Percentiles rank a stretch among this genome's conserved stretches.
Conservation (phyloP, 225 moss, liverwort and hornwort species). For the Bryum argenteum region DNA sequence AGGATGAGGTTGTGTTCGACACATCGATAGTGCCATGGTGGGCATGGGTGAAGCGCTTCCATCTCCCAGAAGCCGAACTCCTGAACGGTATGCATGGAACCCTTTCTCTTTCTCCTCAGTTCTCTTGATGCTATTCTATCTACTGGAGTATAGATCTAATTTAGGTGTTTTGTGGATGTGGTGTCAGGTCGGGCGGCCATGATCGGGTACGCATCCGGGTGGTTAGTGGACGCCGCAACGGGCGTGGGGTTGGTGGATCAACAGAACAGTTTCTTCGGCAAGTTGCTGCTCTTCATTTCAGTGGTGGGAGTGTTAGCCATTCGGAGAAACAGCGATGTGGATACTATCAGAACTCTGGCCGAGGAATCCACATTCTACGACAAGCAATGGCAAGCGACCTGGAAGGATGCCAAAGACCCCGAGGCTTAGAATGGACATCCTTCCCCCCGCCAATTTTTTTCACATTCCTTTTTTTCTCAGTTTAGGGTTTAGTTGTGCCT, state of each 20-base stretch:
- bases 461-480: slow-evolving; percentile 45
- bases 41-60: slow-evolving; percentile 99
- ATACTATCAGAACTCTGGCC: slow-evolving; percentile 67
- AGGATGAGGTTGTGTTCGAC: slow-evolving; percentile 81
- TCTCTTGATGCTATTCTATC: too few species aligned
- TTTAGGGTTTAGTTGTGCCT: slow-evolving; percentile 33
- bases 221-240: slow-evolving; percentile 82
- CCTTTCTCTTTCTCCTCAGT: background rate
- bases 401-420: slow-evolving; percentile 68
- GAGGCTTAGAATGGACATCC: slow-evolving; percentile 20
- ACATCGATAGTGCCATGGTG: slow-evolving; percentile 94
- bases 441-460: slow-evolving; percentile 39
- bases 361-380: slow-evolving; percentile 96
- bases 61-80: slow-evolving; percentile 93
- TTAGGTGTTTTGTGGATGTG: background rate
- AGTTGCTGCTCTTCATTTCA: slow-evolving; percentile 77
- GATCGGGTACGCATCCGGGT: slow-evolving; percentile 82
- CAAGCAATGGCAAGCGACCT: slow-evolving; percentile 97
- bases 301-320: slow-evolving; percentile 71
- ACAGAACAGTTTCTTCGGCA: slow-evolving; percentile 89
- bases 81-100: slow-evolving; percentile 62
- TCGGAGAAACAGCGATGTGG: slow-evolving; percentile 75
- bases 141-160: too few species aligned
- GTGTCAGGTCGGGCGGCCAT: slow-evolving; percentile 90
- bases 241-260: slow-evolving; percentile 96